Evolutionary conservation across 306 rosid genomes (phyloP).

Genomic region (Benincasa hispida): DNA sequence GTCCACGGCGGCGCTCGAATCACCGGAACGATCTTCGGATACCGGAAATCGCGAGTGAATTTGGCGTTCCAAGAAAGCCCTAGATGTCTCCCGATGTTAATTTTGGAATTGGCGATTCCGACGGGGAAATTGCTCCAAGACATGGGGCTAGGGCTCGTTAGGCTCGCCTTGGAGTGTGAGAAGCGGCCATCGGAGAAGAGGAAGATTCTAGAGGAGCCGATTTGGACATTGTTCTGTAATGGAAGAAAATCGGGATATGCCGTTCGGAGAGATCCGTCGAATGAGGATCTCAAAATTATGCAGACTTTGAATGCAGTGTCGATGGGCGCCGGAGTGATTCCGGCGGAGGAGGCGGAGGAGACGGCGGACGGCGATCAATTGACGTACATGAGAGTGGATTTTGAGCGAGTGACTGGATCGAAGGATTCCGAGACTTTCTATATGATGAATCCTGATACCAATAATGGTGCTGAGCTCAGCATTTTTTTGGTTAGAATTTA

Average conservation of each 20-base stretch:
- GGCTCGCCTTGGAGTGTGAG: slow-evolving; percentile 77
- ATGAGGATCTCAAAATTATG: slow-evolving; percentile 58
- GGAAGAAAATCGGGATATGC: slow-evolving; percentile 78
- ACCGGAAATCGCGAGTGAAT: slow-evolving; percentile 42
- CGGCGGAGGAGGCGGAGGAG: slow-evolving; percentile 20
- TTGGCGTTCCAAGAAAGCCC: slow-evolving; percentile 67
- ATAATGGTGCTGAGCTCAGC: slow-evolving; percentile 53
- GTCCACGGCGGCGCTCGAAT: slow-evolving; percentile 47
- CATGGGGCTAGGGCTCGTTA: slow-evolving; percentile 52
- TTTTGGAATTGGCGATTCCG: slow-evolving; percentile 53
- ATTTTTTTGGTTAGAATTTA: slow-evolving; percentile 61
- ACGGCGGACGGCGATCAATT: slow-evolving; percentile 38
- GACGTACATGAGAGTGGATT: slow-evolving; percentile 58
- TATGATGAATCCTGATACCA: slow-evolving; percentile 72
- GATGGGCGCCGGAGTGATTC: slow-evolving; percentile 68
- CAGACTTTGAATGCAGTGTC: slow-evolving; percentile 53
- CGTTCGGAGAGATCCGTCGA: slow-evolving; percentile 53
- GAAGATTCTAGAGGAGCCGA: slow-evolving; percentile 51
- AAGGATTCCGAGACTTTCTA: slow-evolving; percentile 78
- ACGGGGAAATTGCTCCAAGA: slow-evolving; percentile 61
- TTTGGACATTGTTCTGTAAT: slow-evolving; percentile 63
- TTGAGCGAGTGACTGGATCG: slow-evolving; percentile 66
- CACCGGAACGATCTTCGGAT: slow-evolving; percentile 70
- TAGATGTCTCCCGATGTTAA: slow-evolving; percentile 36
- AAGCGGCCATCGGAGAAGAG: slow-evolving; percentile 34